Evolutionary conservation across 192 early-diverging fungal genomes (phyloP).

Genomic region (Linnemannia exigua): DNA sequence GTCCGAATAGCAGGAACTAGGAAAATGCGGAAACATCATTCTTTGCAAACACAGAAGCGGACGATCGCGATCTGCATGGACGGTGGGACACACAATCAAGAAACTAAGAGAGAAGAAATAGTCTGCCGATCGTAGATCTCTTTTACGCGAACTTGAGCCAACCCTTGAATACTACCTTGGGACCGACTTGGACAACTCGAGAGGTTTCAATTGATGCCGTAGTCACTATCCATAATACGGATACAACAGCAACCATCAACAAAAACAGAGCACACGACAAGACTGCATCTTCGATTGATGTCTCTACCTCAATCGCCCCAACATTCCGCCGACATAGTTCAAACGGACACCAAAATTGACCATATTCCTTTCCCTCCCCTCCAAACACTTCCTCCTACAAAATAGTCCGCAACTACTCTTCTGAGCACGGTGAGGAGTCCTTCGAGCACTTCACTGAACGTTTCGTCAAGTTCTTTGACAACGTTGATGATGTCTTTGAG

Average conservation of each 20-base stretch:
- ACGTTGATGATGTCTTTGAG: slow-evolving; percentile 96
- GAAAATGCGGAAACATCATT: neutral
- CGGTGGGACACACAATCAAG: neutral
- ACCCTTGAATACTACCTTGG: neutral
- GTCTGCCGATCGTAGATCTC: neutral
- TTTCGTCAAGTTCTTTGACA: slow-evolving; percentile 88
- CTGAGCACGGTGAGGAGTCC: slow-evolving; percentile 76
- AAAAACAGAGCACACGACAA: neutral
- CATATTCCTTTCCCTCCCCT: neutral
- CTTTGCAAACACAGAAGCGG: neutral
- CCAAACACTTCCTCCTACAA: neutral
- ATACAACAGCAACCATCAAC: neutral
- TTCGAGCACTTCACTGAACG: slow-evolving; percentile 87
- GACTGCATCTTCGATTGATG: neutral
- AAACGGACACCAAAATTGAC: neutral
- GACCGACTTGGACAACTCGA: neutral
- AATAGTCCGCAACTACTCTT: slow-evolving; percentile 62
- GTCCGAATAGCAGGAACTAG: neutral
- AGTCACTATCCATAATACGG: neutral
- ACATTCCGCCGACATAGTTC: neutral
- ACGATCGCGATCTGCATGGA: neutral
- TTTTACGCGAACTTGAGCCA: neutral
- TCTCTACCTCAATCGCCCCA: neutral
- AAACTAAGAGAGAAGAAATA: neutral
- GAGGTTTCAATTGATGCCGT: neutral